Conservation (phyloP, 192 early-diverging fungal species). For the Geranomyces michiganensis region DNA sequence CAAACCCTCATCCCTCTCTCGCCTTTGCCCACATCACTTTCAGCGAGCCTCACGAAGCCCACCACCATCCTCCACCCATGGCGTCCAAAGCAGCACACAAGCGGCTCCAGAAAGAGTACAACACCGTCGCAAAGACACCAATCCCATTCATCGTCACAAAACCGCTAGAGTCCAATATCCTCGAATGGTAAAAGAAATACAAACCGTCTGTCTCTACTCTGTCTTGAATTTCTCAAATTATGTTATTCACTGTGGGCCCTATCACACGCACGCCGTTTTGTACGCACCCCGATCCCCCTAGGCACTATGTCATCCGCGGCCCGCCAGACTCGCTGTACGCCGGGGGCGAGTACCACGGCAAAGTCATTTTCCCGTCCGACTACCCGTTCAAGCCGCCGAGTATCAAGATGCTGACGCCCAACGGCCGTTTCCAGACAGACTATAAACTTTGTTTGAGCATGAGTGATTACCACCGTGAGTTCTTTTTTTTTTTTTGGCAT, state of each 20-base stretch:
- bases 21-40: too few species aligned
- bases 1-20: too few species aligned
- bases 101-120: constrained; percentile 57
- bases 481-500: background rate
- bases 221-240: background rate
- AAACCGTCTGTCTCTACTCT: background rate
- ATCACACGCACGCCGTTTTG: background rate
- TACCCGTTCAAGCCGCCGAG: constrained; percentile 84
- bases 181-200: constrained; percentile 79
- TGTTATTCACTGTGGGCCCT: constrained; percentile 7
- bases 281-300: constrained; percentile 27
- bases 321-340: constrained; percentile 93
- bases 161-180: constrained; percentile 91
- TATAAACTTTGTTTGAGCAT: constrained; percentile 93
- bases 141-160: constrained; percentile 88
- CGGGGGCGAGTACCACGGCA: constrained; percentile 93
- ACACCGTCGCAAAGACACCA: constrained; percentile 57
- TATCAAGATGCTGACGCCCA: constrained; percentile 62
- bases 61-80: constrained; percentile 33
- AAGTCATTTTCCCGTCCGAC: constrained; percentile 88
- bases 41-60: too few species aligned
- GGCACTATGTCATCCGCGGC: constrained; percentile 96
- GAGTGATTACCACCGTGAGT: constrained; percentile 80
- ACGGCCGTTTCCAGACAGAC: constrained; percentile 86
- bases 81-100: constrained; percentile 51